Percentiles rank a stretch among this genome's conserved stretches.
phyloP scores from a whole-genome alignment of 1,139 yeast genomes.

The Pichia kudriavzevii region DNA sequence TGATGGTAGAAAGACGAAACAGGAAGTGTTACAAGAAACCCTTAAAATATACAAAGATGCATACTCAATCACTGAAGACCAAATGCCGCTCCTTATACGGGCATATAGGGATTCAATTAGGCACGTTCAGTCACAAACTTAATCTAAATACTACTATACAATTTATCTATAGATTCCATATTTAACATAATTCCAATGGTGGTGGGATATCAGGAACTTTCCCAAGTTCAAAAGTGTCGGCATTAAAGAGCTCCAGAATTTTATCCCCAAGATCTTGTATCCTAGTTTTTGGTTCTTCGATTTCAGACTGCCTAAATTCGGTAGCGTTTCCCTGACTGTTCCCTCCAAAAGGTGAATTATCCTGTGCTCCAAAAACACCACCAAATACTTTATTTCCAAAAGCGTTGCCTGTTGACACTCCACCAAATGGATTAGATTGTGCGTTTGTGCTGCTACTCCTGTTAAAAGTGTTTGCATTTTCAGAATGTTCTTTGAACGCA shows the following conservation, averaged over 20 bases:
- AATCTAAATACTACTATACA: neutral
- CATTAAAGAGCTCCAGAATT: constrained; percentile 44
- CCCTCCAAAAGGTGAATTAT: constrained; percentile 1
- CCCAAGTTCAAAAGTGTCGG: constrained; percentile 51
- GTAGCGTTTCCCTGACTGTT: neutral
- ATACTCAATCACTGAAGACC: constrained; percentile 23
- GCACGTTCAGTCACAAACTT: constrained; percentile 1
- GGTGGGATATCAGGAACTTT: constrained; percentile 76
- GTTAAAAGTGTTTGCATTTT: constrained; percentile 2
- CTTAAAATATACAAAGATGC: constrained; percentile 58
- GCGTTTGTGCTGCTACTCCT: neutral
- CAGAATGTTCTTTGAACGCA: neutral
- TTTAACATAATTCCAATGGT: constrained; percentile 43
- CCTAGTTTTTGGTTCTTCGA: constrained; percentile 29
- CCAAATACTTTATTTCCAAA: constrained; percentile 10
- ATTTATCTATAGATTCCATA: neutral
- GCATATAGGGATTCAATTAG: constrained; percentile 9
- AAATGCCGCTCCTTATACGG: constrained; percentile 5
- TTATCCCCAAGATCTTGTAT: constrained; percentile 35
- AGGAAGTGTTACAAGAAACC: constrained; percentile 50
- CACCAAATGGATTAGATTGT: constrained; percentile 2
- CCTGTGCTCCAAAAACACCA: neutral
- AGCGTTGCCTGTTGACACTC: neutral
- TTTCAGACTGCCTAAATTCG: constrained; percentile 11
- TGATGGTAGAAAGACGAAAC: constrained; percentile 49